phyloP scores from a whole-genome alignment of 2,329 filamentous ascomycete species.

The Cytospora mali region DNA sequence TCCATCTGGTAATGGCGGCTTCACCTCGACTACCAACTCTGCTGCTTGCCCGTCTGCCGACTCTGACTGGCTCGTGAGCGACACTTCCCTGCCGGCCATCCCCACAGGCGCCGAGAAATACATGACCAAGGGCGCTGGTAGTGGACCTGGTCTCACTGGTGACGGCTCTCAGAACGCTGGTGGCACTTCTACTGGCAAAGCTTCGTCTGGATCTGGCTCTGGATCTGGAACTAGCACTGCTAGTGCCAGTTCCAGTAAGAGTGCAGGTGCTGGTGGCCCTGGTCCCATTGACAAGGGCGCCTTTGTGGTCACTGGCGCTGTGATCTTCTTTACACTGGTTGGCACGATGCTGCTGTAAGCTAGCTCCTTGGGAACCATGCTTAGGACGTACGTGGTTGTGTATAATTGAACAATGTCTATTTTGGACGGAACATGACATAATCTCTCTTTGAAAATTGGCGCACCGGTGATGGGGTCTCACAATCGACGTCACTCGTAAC shows the following conservation, averaged over 20 bases:
- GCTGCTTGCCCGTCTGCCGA: slow-evolving; percentile 54
- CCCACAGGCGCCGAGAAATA: slow-evolving; percentile 54
- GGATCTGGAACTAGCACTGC: slow-evolving; percentile 37
- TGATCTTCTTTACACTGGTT: slow-evolving; percentile 41
- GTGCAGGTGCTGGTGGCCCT: slow-evolving; percentile 38
- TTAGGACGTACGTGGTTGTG: not conserved
- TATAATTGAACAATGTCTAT: not conserved
- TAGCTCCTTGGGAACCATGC: not conserved
- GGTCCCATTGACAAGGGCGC: slow-evolving; percentile 43
- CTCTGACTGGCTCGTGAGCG: slow-evolving; percentile 53
- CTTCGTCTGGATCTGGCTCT: slow-evolving; percentile 43
- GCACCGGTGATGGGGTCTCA: not conserved
- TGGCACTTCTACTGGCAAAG: slow-evolving; percentile 49
- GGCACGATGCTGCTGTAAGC: slow-evolving; percentile 46
- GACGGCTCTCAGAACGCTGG: slow-evolving; percentile 56
- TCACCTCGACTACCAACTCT: slow-evolving; percentile 49
- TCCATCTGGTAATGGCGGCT: slow-evolving; percentile 55
- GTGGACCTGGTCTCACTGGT: slow-evolving; percentile 56
- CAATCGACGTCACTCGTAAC: not conserved
- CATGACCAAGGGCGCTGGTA: slow-evolving; percentile 56
- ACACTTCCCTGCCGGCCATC: slow-evolving; percentile 54
- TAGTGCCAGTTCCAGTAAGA: slow-evolving; percentile 33
- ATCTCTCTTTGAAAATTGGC: slow-evolving; percentile 11
- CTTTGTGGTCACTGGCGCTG: slow-evolving; percentile 40
- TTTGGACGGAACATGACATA: slow-evolving; percentile 4